Conservation (phyloP, 1,139 yeast genomes). For the Kodamaea arcana region DNA sequence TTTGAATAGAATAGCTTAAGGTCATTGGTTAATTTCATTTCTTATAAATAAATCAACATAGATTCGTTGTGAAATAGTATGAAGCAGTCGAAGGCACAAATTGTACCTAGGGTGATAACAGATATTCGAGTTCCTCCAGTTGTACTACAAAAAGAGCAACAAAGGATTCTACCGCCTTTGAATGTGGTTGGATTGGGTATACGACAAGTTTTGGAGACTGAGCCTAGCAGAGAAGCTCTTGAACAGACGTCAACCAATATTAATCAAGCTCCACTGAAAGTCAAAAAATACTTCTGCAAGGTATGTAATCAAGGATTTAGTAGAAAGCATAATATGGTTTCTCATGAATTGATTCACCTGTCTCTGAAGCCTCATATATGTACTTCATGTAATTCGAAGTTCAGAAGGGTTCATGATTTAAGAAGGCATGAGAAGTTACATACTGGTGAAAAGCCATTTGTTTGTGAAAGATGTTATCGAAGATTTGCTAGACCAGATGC, state of each 20-base stretch:
- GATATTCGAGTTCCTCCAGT: not conserved
- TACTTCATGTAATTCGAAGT: constrained; percentile 56
- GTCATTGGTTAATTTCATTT: too few relatives aligned
- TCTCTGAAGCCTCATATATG: constrained; percentile 66
- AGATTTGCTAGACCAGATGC: constrained; percentile 79
- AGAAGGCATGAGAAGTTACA: constrained; percentile 74
- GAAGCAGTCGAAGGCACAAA: not conserved
- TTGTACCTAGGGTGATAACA: not conserved
- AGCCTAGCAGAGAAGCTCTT: not conserved
- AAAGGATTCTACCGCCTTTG: not conserved
- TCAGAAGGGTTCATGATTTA: constrained; percentile 72
- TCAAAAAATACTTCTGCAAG: constrained; percentile 44
- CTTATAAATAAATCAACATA: too few relatives aligned
- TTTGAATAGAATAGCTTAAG: too few relatives aligned
- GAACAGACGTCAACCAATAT: too few relatives aligned
- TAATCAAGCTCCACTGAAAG: not conserved
- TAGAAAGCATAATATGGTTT: constrained; percentile 69
- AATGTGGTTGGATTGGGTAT: not conserved
- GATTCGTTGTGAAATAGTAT: not conserved
- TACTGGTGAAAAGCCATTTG: constrained; percentile 69
- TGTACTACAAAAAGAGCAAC: not conserved
- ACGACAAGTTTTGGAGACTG: not conserved
- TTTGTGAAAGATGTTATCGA: constrained; percentile 59
- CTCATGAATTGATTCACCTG: constrained; percentile 69
- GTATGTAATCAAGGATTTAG: constrained; percentile 62